These are phyloP conservation scores for Bipolaris cookei DNA, from an alignment of 2,329 filamentous ascomycete genomes.

Conservation along the genomic window DNA sequence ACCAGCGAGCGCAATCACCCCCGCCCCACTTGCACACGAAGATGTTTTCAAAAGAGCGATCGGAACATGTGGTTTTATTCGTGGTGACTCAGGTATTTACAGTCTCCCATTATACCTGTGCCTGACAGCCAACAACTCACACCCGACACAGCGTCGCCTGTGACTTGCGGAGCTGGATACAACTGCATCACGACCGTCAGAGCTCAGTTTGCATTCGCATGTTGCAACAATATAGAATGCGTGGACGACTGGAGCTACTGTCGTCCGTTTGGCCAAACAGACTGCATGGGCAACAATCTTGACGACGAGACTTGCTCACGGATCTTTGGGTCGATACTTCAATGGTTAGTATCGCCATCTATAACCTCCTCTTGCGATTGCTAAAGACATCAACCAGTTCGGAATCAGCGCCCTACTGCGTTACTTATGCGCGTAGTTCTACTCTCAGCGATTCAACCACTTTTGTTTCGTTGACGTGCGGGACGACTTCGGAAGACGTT, in stretches of 20 bases:
- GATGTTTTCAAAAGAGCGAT: conserved; percentile 12
- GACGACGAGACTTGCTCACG: neutral
- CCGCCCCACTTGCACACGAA: conserved; percentile 2
- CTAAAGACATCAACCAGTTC: conserved; percentile 2
- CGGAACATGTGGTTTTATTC: conserved; percentile 14
- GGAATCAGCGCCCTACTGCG: conserved; percentile 7
- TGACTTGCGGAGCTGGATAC: conserved; percentile 12
- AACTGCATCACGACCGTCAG: conserved; percentile 6
- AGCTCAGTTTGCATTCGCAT: neutral
- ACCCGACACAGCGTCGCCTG: conserved; percentile 5
- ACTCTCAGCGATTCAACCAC: conserved; percentile 1
- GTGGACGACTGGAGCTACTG: conserved; percentile 4
- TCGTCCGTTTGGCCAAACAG: conserved; percentile 3
- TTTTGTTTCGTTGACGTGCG: conserved; percentile 8
- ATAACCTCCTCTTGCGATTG: neutral
- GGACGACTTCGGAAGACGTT: conserved; percentile 7
- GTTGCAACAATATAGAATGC: conserved; percentile 16
- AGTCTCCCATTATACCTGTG: neutral
- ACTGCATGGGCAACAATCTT: conserved; percentile 7
- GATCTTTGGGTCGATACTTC: conserved; percentile 8
- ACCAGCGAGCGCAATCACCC: conserved; percentile 9
- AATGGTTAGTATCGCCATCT: conserved; percentile 1
- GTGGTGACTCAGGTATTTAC: conserved; percentile 15
- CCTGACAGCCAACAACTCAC: neutral
- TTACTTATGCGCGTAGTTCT: conserved; percentile 8